phyloP scores from a whole-genome alignment of 306 rosid species.

The Prunus mira region DNA sequence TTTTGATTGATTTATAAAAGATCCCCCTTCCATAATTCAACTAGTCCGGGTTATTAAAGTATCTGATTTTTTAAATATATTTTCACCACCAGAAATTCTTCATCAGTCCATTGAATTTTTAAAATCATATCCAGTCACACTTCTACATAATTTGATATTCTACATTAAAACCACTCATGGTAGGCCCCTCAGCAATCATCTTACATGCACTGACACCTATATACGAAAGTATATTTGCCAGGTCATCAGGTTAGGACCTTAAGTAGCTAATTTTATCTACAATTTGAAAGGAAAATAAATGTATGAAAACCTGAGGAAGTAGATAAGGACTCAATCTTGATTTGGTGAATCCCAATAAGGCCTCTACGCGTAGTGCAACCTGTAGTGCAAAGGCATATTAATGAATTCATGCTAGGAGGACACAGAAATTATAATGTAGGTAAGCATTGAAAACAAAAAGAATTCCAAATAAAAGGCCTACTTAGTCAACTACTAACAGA shows the following conservation, averaged over 20 bases:
- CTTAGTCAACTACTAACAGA: neutral
- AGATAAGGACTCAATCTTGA: conserved; percentile 62
- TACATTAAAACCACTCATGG: neutral
- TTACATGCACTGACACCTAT: neutral
- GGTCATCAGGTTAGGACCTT: neutral
- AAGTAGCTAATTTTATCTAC: neutral
- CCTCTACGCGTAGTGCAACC: conserved; percentile 69
- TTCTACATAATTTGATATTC: neutral
- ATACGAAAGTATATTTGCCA: neutral
- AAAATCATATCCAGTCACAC: neutral
- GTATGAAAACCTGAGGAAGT: conserved; percentile 61
- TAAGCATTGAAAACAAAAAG: neutral
- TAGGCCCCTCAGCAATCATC: neutral
- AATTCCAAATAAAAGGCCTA: neutral
- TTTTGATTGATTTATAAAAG: neutral
- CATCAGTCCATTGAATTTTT: neutral
- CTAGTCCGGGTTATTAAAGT: neutral
- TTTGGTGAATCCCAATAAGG: conserved; percentile 58
- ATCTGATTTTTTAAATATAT: too few species aligned
- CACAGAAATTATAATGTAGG: neutral
- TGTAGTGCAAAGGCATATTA: conserved; percentile 26
- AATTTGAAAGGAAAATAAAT: conserved; percentile 18
- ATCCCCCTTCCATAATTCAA: neutral
- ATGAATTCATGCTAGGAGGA: too few species aligned
- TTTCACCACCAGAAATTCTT: neutral